These are phyloP conservation scores for Aplosporella prunicola DNA, from an alignment of 2,329 filamentous ascomycete species.

Conservation along the genomic window DNA sequence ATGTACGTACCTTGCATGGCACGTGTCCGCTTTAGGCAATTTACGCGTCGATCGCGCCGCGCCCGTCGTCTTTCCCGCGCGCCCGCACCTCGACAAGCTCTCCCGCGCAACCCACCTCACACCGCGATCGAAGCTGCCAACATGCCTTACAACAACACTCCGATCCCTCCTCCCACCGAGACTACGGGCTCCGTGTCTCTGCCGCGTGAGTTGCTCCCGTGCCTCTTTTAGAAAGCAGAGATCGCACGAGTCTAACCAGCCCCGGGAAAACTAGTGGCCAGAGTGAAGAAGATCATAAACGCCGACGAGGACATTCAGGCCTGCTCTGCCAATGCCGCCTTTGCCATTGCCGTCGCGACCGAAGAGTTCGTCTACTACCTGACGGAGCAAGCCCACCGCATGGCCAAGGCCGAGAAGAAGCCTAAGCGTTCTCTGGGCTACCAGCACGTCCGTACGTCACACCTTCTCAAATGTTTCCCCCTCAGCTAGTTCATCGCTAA, in stretches of 20 bases:
- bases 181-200: slow-evolving; percentile 77
- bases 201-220: slow-evolving; percentile 53
- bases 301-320: slow-evolving; percentile 76
- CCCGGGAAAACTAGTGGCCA: slow-evolving; percentile 75
- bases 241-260: slow-evolving; percentile 1
- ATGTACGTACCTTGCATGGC: too few species aligned
- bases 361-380: slow-evolving; percentile 96
- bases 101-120: neutral
- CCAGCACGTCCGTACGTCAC: slow-evolving; percentile 67
- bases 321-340: slow-evolving; percentile 89
- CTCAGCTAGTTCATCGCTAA: slow-evolving; percentile 8
- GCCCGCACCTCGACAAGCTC: too few species aligned
- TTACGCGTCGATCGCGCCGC: too few species aligned
- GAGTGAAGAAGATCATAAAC: slow-evolving; percentile 91
- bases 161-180: slow-evolving; percentile 71
- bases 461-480: neutral
- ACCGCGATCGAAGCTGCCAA: slow-evolving; percentile 11
- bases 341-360: slow-evolving; percentile 85
- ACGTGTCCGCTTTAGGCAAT: too few species aligned
- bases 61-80: too few species aligned
- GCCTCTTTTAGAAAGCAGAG: neutral
- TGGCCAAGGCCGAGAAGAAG: slow-evolving; percentile 84
- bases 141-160: slow-evolving; percentile 88
- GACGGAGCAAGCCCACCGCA: slow-evolving; percentile 72
- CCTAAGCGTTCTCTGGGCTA: slow-evolving; percentile 92